phyloP scores from a whole-genome alignment of 805 yeast genomes.

The Lachancea mirantina region DNA sequence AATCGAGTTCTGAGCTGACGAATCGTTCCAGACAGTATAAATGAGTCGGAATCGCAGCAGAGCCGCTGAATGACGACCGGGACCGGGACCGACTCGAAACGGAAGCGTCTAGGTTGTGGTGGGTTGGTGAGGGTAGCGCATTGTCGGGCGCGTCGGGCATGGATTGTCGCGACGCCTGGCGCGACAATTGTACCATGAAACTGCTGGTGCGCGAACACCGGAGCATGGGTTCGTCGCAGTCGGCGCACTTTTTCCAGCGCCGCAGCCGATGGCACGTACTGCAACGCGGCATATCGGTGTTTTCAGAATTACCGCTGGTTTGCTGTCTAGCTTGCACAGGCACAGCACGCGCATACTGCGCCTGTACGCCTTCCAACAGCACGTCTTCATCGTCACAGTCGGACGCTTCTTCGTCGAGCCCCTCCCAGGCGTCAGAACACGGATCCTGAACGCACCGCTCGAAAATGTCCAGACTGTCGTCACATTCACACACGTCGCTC shows the following conservation, averaged over 20 bases:
- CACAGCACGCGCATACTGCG: neutral
- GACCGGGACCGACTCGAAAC: constrained; percentile 9
- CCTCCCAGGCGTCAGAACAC: constrained; percentile 23
- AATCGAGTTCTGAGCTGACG: constrained; percentile 23
- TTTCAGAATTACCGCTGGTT: too few relatives aligned
- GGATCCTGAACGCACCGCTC: constrained; percentile 26
- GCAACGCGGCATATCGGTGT: constrained; percentile 2
- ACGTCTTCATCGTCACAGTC: constrained; percentile 14
- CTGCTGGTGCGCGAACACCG: constrained; percentile 12
- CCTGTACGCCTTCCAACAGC: constrained; percentile 10
- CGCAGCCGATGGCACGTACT: constrained; percentile 5
- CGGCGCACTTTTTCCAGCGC: constrained; percentile 7
- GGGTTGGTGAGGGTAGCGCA: constrained; percentile 1
- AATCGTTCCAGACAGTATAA: constrained; percentile 25
- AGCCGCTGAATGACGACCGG: constrained; percentile 14
- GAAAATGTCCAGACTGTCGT: constrained; percentile 16
- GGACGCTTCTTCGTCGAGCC: constrained; percentile 13
- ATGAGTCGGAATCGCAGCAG: constrained; percentile 21
- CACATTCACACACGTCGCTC: constrained; percentile 5
- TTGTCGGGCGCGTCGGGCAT: constrained; percentile 6
- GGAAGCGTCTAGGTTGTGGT: neutral
- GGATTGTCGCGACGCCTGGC: constrained; percentile 10
- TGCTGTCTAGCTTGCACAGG: neutral
- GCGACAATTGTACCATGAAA: constrained; percentile 9
- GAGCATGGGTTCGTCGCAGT: constrained; percentile 5